Evolutionary conservation across 202 grass and related monocot genomes (phyloP), one percentile per base, ranked within the genome.

Genomic region (Tripidium arundinaceum): DNA sequence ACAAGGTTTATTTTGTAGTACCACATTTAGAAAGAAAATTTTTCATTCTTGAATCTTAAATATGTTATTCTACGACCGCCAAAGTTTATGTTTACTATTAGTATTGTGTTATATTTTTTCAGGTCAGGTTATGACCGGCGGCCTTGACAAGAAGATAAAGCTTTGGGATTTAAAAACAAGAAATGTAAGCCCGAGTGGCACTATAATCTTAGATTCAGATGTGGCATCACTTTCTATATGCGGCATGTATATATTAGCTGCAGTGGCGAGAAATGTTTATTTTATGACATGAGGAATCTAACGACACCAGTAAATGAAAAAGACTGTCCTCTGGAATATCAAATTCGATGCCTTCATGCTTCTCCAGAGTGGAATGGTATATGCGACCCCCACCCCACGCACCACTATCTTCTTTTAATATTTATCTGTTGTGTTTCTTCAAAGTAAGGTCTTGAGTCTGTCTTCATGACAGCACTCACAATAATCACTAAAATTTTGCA

Each of bases 201-300:
- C 22, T 40, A 36, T 75, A 62, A 69, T 11, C 5, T 78, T 88
- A 27, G 39, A 83, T 74, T 95, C 82, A 79, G 65, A 88, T 72
- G 76, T 86, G 47, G 65, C 49, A 69, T 92, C 93, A 59, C 78
- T 95, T 83, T 90, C 90, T 76, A 29, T 95, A 9, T 90, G 87
- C 1, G 72, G 80, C 37, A 73, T 83, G 55, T 86, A 90, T 84
- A 69, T 92, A 90, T 72, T 90, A 75, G 87, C 62, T 0, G 76
- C 90, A 76, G 77, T 72, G 86, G 79, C 70, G 12, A 90, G 27
- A 78, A 62, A 79, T 83, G 80, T 95, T 55, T 76, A 83, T 52
- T 18, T 37, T 91, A 92, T 81, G 93, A 92, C 69, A 62, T 86
- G 80, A 83, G 93, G 55, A 92, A 92, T 67, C 66, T 95, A 55